phyloP scores from a whole-genome alignment of 2,329 filamentous ascomycete species.

The Diaporthe humulicola region DNA sequence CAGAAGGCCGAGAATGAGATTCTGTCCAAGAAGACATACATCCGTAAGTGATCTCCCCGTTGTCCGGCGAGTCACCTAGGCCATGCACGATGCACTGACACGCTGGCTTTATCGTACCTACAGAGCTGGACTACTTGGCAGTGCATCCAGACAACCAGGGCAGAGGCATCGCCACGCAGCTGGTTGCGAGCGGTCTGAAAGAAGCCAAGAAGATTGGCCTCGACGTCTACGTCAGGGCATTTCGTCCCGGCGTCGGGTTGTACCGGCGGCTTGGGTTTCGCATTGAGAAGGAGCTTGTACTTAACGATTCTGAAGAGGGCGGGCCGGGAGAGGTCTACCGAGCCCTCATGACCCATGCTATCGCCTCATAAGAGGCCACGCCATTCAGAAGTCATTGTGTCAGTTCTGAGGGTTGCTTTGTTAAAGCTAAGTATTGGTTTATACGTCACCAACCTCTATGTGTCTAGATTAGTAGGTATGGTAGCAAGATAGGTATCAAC shows the following conservation, averaged over 20 bases:
- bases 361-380: slow-evolving; percentile 18
- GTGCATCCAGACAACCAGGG: slow-evolving; percentile 43
- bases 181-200: slow-evolving; percentile 42
- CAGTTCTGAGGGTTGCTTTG: neutral
- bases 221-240: slow-evolving; percentile 43
- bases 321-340: slow-evolving; percentile 23
- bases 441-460: neutral
- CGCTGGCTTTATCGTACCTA: slow-evolving; percentile 2
- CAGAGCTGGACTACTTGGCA: slow-evolving; percentile 45
- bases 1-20: slow-evolving; percentile 34
- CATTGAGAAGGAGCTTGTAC: slow-evolving; percentile 23
- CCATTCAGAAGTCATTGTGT: neutral
- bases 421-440: neutral
- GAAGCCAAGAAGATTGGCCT: slow-evolving; percentile 43
- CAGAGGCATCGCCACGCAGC: slow-evolving; percentile 42
- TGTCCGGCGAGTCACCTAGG: neutral
- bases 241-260: slow-evolving; percentile 29
- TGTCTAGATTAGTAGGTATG: neutral
- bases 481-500: neutral
- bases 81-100: slow-evolving; percentile 9
- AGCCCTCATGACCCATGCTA: slow-evolving; percentile 24
- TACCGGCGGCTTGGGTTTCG: slow-evolving; percentile 28
- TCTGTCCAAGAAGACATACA: slow-evolving; percentile 35
- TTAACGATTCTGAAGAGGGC: slow-evolving; percentile 26
- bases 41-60: slow-evolving; percentile 35